A percentile compares a stretch with the other conserved stretches of the same genome.
Evolutionary conservation across 495 filamentous ascomycete genomes (phyloP).

Genomic region (Talaromyces adpressus): DNA sequence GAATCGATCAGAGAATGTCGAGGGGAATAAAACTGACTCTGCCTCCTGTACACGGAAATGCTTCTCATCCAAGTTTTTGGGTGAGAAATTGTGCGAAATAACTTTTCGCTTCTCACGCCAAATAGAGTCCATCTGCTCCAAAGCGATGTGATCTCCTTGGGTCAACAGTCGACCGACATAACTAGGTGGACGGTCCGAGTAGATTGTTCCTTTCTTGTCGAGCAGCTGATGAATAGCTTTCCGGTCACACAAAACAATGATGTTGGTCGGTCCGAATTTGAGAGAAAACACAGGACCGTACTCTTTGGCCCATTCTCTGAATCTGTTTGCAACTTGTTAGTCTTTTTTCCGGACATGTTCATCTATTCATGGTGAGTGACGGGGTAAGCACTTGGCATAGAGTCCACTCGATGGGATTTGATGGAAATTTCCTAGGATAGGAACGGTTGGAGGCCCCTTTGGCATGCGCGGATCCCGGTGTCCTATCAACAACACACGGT

Average conservation of each 20-base stretch:
- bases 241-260: constrained; percentile 26
- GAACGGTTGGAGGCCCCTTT: constrained; percentile 30
- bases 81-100: constrained; percentile 34
- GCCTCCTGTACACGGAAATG: constrained; percentile 34
- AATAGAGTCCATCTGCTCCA: constrained; percentile 34
- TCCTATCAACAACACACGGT: background rate
- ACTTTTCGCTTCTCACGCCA: constrained; percentile 37
- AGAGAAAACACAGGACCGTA: constrained; percentile 39
- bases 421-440: constrained; percentile 33
- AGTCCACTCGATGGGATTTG: constrained; percentile 25
- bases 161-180: background rate
- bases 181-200: constrained; percentile 27
- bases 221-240: constrained; percentile 28
- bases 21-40: constrained; percentile 21
- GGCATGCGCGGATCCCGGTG: background rate
- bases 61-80: constrained; percentile 27
- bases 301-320: constrained; percentile 36
- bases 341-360: no score
- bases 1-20: no score
- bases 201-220: constrained; percentile 31
- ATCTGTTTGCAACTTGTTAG: constrained; percentile 13
- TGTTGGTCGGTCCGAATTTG: constrained; percentile 27
- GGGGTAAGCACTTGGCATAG: constrained; percentile 18
- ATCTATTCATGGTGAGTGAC: no score
- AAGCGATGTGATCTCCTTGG: constrained; percentile 31